These are phyloP conservation scores for Fusarium begoniae DNA, from an alignment of 2,329 filamentous ascomycete genomes.

Conservation along the genomic window DNA sequence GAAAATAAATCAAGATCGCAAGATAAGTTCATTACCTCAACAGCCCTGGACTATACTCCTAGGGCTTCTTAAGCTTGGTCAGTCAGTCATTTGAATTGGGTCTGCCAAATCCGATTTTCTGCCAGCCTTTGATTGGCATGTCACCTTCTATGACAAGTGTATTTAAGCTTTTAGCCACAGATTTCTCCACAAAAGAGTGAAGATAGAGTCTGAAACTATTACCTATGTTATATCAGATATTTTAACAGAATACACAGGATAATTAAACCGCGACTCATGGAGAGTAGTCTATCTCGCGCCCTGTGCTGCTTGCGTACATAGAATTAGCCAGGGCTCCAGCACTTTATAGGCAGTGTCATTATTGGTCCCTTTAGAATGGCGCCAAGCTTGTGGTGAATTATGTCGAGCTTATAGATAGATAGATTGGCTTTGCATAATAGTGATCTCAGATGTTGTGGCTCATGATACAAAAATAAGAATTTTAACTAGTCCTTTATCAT, in stretches of 20 bases:
- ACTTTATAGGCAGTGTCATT: not conserved
- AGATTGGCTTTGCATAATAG: not conserved
- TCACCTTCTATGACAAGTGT: not conserved
- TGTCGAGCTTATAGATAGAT: not conserved
- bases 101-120: not conserved
- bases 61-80: not conserved
- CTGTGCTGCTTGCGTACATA: not conserved
- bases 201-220: not conserved
- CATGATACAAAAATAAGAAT: no score
- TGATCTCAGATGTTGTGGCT: not conserved
- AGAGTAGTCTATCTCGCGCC: not conserved
- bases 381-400: not conserved
- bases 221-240: not conserved
- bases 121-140: not conserved
- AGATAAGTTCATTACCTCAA: not conserved
- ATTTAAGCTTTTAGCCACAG: not conserved
- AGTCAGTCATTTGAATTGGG: not conserved
- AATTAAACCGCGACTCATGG: no score
- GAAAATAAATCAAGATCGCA: not conserved
- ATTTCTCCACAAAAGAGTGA: not conserved
- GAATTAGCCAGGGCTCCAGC: not conserved
- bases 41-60: not conserved
- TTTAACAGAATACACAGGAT: not conserved
- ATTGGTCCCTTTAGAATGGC: not conserved
- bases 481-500: no score